Conservation (phyloP, 257 asterid genomes). For the Solanum paucissectum region DNA sequence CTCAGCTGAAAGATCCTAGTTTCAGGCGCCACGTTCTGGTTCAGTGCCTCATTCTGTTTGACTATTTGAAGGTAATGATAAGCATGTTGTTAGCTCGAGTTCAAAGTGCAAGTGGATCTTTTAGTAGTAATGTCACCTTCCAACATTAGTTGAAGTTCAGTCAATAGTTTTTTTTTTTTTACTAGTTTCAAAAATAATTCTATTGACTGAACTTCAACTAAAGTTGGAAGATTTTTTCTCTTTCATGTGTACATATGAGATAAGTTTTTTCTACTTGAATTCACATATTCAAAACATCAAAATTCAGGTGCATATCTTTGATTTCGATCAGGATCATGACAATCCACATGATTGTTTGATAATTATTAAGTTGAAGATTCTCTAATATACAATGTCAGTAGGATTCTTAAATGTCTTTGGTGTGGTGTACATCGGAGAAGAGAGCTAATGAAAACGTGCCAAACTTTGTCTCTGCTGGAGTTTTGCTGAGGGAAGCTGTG, state of each 20-base stretch:
- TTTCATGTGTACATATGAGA: neutral
- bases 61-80: conserved; percentile 74
- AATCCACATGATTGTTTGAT: neutral
- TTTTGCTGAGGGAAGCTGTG: neutral
- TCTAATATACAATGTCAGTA: neutral
- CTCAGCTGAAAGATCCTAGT: conserved; percentile 94
- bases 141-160: neutral
- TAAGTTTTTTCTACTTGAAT: neutral
- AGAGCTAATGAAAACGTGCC: neutral
- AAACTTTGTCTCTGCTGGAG: neutral
- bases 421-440: neutral
- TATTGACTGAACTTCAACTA: neutral
- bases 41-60: conserved; percentile 91
- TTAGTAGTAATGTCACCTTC: neutral
- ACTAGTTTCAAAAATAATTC: neutral
- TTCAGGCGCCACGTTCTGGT: conserved; percentile 92
- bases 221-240: neutral
- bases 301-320: neutral
- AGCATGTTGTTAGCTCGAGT: neutral
- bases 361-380: neutral
- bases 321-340: neutral
- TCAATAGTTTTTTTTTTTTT: neutral
- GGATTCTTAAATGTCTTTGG: neutral
- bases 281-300: neutral
- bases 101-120: neutral